Conservation (phyloP, 73 alveolate species). For the Stentor coeruleus region DNA sequence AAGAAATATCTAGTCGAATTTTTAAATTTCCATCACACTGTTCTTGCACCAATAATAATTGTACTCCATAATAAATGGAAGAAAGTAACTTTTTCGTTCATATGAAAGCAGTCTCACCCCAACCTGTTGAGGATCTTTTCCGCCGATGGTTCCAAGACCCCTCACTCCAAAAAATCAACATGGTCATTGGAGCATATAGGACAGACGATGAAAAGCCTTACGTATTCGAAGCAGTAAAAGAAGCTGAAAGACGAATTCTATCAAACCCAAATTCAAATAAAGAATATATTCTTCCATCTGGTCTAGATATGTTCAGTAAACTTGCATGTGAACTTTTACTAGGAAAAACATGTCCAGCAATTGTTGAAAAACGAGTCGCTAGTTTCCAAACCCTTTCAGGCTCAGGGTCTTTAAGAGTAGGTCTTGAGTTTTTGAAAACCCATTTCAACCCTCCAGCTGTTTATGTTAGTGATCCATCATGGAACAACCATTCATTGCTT, state of each 20-base stretch:
- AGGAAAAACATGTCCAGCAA: conserved; percentile 48
- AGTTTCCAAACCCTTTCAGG: conserved; percentile 87
- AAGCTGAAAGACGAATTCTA: conserved; percentile 66
- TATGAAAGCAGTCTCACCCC: too few species aligned
- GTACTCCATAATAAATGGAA: too few species aligned
- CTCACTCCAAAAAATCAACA: conserved; percentile 77
- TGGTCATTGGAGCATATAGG: conserved; percentile 88
- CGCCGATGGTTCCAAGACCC: too few species aligned
- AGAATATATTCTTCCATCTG: conserved; percentile 39
- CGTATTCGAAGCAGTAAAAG: conserved; percentile 26
- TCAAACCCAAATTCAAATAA: conserved; percentile 51
- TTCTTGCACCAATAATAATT: too few species aligned
- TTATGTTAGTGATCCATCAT: conserved; percentile 82
- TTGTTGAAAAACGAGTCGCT: conserved; percentile 48
- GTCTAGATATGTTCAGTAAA: conserved; percentile 58
- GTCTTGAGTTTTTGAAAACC: conserved; percentile 74
- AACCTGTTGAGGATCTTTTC: too few species aligned
- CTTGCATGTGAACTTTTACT: conserved; percentile 70
- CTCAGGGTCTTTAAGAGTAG: conserved; percentile 93
- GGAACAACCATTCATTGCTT: conserved; percentile 84
- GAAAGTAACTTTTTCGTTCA: too few species aligned
- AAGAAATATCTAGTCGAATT: too few species aligned
- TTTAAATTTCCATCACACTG: too few species aligned
- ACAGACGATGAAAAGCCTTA: conserved; percentile 73
- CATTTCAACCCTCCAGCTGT: conserved; percentile 68